Evolutionary conservation across 805 yeast genomes (phyloP).

Genomic region (Zygoascus bituminiphila): DNA sequence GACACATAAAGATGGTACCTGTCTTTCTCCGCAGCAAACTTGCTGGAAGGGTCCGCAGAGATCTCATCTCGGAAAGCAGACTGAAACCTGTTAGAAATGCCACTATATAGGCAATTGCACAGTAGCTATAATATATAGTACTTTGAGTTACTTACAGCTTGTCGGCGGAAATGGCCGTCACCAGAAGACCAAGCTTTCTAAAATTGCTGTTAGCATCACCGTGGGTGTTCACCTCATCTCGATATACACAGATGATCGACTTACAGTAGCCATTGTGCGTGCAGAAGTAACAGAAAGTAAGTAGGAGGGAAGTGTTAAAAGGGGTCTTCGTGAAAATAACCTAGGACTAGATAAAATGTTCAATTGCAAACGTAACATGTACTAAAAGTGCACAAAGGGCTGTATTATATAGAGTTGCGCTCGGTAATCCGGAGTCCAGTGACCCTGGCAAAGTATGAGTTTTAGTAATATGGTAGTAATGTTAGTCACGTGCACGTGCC

Average conservation of each 20-base stretch:
- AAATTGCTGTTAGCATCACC: neutral
- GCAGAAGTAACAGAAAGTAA: neutral
- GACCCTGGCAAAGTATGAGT: no score
- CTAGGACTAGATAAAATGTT: no score
- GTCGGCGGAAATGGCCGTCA: constrained; percentile 19
- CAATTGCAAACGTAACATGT: no score
- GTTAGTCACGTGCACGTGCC: no score
- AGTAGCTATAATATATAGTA: neutral
- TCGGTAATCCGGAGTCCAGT: no score
- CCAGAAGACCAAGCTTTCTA: constrained; percentile 1
- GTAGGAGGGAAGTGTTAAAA: neutral
- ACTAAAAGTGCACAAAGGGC: no score
- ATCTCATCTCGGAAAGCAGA: constrained; percentile 55
- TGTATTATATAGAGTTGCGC: no score
- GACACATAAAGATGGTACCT: constrained; percentile 87
- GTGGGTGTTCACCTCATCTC: no score
- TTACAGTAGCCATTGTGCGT: neutral
- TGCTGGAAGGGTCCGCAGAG: constrained; percentile 47
- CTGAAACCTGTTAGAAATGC: constrained; percentile 4
- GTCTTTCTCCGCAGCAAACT: constrained; percentile 63
- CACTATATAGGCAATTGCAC: neutral
- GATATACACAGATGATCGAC: no score
- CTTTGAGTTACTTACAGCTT: constrained; percentile 11
- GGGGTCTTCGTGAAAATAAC: no score
- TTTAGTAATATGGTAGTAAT: no score